These are phyloP conservation scores for Gossypium sturtianum DNA, from an alignment of 345 rosid species.

Conservation along the genomic window DNA sequence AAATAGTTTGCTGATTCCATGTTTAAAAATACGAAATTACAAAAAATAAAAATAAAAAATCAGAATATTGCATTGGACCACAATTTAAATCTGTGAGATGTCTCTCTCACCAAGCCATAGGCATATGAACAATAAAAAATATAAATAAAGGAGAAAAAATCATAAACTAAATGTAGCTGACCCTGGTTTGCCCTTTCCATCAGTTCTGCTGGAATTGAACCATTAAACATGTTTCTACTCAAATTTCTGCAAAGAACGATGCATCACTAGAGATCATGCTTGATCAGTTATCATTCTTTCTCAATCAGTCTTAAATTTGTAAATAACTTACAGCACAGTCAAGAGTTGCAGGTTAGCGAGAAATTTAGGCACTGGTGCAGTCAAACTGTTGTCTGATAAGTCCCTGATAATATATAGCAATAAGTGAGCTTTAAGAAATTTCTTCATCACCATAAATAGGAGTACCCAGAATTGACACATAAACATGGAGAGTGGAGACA, in stretches of 20 bases:
- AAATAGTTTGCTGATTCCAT: too few relatives aligned
- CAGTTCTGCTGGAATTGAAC: constrained; percentile 31
- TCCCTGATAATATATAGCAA: constrained; percentile 24
- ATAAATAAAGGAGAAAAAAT: not conserved
- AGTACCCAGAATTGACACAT: not conserved
- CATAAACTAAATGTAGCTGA: not conserved
- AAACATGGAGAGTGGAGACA: not conserved
- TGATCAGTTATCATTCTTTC: not conserved
- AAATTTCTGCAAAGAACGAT: constrained; percentile 29
- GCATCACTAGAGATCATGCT: not conserved
- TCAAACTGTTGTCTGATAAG: constrained; percentile 39
- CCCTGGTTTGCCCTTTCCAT: constrained; percentile 22
- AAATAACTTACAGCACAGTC: constrained; percentile 34
- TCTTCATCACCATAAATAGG: not conserved
- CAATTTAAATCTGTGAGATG: too few relatives aligned
- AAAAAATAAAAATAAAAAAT: too few relatives aligned
- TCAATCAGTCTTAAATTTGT: not conserved
- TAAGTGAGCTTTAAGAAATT: not conserved
- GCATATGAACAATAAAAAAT: not conserved
- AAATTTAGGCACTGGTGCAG: constrained; percentile 38
- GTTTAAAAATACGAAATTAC: too few relatives aligned
- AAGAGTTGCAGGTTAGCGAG: constrained; percentile 29
- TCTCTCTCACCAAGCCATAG: not conserved
- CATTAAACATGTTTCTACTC: constrained; percentile 33
- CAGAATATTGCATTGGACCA: too few relatives aligned